Base-by-base conservation (phyloP, 2,329 filamentous ascomycete species). In the Scedosporium minutisporum region DNA sequence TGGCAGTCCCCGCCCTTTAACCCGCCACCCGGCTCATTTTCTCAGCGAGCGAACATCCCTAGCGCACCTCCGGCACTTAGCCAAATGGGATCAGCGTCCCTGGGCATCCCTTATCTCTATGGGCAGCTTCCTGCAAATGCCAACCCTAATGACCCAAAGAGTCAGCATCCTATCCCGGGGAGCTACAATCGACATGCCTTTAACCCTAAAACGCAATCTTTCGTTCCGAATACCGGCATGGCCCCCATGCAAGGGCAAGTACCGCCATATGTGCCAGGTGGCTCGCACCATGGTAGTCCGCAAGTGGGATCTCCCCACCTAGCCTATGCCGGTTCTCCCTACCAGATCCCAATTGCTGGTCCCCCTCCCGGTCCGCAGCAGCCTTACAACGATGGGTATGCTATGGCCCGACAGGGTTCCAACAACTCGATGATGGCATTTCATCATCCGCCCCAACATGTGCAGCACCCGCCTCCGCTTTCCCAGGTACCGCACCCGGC, bases 131-230 rank as follows among this genome's bases (percentile, higher is more conserved):
- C 90, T 3, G 84, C 80, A 18, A 85, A 89, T 65, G 80, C 82
- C 60, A 87, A 87, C 58, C 86, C 90, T 27, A 82, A 89, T 65
- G 89, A 89, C 68, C 84, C 87, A 7, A 87, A 89, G 73, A 59
- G 60, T 44, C 64, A 64, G 70, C 91, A 96, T 71, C 90, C 91
- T 5, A 86, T 96, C 63, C 90, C 91, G 14, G 91, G 91, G 42
- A 95, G 88, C 74, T 96, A 85, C 67, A 91, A 89, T 70, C 83
- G 92, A 63, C 90, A 91, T 68, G 86, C 89, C 12, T 97, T 97
- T 77, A 97, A 97, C 71, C 93, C 93, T 0, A 93, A 96, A 76
- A 97, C 90, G 16, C 90, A 96, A 70, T 90, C 93, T 0, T 97
- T 97, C 73, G 85, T 96, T 25, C 93, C 93, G 1, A 78, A 65